Evolutionary conservation across 1,284 basidiomycete genomes (phyloP).

Genomic region (Ustilago shanxiensis): DNA sequence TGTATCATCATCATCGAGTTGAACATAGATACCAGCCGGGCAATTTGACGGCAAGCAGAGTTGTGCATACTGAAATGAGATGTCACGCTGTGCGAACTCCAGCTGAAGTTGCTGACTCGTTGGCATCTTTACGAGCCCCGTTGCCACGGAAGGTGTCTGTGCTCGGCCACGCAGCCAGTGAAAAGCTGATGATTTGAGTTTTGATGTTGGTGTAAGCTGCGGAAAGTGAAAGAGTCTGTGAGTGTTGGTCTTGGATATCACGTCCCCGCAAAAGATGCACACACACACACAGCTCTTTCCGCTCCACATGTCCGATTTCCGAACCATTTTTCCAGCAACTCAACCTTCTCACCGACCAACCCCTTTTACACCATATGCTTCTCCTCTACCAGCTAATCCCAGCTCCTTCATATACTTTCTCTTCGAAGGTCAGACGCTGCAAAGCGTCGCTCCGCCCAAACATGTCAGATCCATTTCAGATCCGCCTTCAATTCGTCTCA

Average conservation of each 20-base stretch:
- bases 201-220: background rate
- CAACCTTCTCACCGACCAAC: background rate
- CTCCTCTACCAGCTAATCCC: background rate
- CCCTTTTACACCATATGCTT: background rate
- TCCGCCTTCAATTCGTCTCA: slow-evolving; percentile 66
- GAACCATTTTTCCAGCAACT: background rate
- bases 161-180: no score
- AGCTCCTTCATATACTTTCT: background rate
- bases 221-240: background rate
- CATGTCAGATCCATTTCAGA: slow-evolving; percentile 58
- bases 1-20: slow-evolving; percentile 50
- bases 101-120: slow-evolving; percentile 32
- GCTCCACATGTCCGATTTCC: slow-evolving; percentile 41
- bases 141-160: no score
- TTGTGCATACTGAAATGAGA: slow-evolving; percentile 53
- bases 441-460: background rate
- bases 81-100: slow-evolving; percentile 50
- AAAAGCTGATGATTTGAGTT: no score
- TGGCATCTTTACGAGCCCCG: slow-evolving; percentile 22
- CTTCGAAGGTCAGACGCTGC: no score
- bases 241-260: slow-evolving; percentile 19
- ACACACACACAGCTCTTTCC: slow-evolving; percentile 3
- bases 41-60: slow-evolving; percentile 46
- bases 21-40: slow-evolving; percentile 51
- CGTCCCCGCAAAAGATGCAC: background rate